Evolutionary conservation across 2,329 filamentous ascomycete genomes (phyloP).

Genomic region (Plenodomus tracheiphilus): DNA sequence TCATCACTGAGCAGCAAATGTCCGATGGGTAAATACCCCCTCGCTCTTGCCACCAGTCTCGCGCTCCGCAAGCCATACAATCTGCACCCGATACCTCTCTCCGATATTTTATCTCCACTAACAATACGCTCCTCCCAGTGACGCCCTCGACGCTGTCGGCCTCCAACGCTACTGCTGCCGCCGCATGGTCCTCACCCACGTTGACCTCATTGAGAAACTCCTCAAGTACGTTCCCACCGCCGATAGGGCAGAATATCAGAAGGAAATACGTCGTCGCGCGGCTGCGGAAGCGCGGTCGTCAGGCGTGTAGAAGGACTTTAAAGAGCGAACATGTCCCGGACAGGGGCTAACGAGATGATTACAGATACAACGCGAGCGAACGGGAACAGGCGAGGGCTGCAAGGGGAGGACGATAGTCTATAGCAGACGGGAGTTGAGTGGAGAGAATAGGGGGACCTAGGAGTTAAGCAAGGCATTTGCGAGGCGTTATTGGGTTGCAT

Average conservation of each 20-base stretch:
- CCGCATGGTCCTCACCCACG: slow-evolving; percentile 99
- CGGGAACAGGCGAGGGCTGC: slow-evolving; percentile 38
- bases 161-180: slow-evolving; percentile 97
- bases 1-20: slow-evolving; percentile 67
- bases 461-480: slow-evolving; percentile 21
- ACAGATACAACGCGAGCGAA: slow-evolving; percentile 43
- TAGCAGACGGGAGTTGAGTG: neutral
- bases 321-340: slow-evolving; percentile 8
- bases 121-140: slow-evolving; percentile 56
- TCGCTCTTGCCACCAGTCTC: neutral
- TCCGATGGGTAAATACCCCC: neutral
- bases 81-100: neutral
- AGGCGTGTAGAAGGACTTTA: neutral
- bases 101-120: slow-evolving; percentile 3
- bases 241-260: slow-evolving; percentile 11
- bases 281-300: neutral
- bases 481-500: slow-evolving; percentile 18
- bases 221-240: slow-evolving; percentile 55
- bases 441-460: slow-evolving; percentile 8
- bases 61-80: neutral
- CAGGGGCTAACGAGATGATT: slow-evolving; percentile 24
- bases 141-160: slow-evolving; percentile 93
- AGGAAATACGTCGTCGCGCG: slow-evolving; percentile 3
- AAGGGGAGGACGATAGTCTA: slow-evolving; percentile 21
- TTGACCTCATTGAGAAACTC: slow-evolving; percentile 97